Conservation (phyloP, 2,329 filamentous ascomycete species). For the Ciborinia camelliae region DNA sequence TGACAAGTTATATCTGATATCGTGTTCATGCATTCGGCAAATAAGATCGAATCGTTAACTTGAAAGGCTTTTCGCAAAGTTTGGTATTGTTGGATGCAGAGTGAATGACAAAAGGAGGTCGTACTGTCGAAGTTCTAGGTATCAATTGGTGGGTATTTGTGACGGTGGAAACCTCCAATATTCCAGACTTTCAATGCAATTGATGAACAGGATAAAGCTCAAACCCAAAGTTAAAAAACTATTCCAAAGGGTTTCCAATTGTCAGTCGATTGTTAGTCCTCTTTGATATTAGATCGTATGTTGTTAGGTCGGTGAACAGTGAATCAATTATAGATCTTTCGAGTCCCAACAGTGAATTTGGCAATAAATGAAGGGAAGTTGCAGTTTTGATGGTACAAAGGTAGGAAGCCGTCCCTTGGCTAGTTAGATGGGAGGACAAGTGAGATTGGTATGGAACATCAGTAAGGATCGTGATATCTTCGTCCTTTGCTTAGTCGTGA, state of each 20-base stretch:
- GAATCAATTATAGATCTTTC: conserved; percentile 8
- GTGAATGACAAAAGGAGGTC: neutral
- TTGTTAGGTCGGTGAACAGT: conserved; percentile 8
- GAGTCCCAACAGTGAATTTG: conserved; percentile 11
- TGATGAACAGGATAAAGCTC: neutral
- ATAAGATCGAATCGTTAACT: neutral
- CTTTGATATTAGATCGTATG: conserved; percentile 1
- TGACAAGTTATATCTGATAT: conserved; percentile 22
- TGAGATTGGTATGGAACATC: conserved; percentile 18
- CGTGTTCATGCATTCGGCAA: conserved; percentile 17
- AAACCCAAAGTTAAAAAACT: neutral
- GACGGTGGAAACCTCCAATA: neutral
- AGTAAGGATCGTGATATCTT: conserved; percentile 14
- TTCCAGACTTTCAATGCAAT: neutral
- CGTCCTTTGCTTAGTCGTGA: neutral
- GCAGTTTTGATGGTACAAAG: conserved; percentile 9
- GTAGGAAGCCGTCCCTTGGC: conserved; percentile 22
- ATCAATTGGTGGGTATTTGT: conserved; percentile 2
- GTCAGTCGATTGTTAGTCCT: neutral
- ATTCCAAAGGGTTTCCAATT: neutral
- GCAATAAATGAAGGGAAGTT: conserved; percentile 2
- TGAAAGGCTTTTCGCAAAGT: neutral
- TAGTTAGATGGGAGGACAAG: conserved; percentile 17
- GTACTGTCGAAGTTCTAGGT: neutral
- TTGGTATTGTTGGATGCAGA: neutral